These are phyloP conservation scores for Saturnispora galanensis DNA, from an alignment of 805 yeast genomes.

Conservation along the genomic window DNA sequence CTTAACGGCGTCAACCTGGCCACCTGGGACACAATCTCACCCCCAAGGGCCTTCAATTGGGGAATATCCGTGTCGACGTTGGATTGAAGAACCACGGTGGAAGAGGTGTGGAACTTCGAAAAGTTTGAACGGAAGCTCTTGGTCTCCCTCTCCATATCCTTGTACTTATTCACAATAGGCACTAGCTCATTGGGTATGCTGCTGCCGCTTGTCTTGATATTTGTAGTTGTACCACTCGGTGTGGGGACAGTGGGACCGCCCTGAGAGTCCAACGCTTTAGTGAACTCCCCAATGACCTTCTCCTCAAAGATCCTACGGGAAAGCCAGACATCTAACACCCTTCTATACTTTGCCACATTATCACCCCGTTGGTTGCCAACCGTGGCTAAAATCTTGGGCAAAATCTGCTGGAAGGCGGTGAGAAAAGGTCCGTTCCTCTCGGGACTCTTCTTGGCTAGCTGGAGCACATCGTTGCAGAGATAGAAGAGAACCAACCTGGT, in stretches of 20 bases:
- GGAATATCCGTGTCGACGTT: constrained; percentile 1
- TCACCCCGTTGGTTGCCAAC: constrained; percentile 1
- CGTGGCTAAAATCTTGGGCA: constrained; percentile 32
- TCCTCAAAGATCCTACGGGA: constrained; percentile 39
- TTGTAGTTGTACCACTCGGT: background rate
- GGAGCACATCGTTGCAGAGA: constrained; percentile 73
- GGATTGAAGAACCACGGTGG: constrained; percentile 1
- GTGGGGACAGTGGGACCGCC: background rate
- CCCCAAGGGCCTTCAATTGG: constrained; percentile 14
- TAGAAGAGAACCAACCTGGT: constrained; percentile 40
- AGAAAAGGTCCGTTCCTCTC: constrained; percentile 42
- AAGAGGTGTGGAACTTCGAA: constrained; percentile 14
- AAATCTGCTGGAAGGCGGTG: constrained; percentile 41
- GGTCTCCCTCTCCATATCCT: constrained; percentile 1
- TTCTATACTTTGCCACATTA: constrained; percentile 32
- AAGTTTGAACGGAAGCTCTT: constrained; percentile 19
- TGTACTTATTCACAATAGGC: constrained; percentile 5
- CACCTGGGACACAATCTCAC: constrained; percentile 13
- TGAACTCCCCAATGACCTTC: constrained; percentile 14
- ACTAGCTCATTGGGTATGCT: constrained; percentile 7
- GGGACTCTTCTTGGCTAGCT: constrained; percentile 58
- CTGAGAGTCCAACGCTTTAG: background rate
- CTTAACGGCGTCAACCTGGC: constrained; percentile 16
- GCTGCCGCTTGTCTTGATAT: background rate
- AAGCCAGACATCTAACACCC: constrained; percentile 49